Percentiles rank a stretch among this genome's conserved stretches.
phyloP scores from a whole-genome alignment of 2,329 filamentous ascomycete species.

The Scedosporium apiospermum region DNA sequence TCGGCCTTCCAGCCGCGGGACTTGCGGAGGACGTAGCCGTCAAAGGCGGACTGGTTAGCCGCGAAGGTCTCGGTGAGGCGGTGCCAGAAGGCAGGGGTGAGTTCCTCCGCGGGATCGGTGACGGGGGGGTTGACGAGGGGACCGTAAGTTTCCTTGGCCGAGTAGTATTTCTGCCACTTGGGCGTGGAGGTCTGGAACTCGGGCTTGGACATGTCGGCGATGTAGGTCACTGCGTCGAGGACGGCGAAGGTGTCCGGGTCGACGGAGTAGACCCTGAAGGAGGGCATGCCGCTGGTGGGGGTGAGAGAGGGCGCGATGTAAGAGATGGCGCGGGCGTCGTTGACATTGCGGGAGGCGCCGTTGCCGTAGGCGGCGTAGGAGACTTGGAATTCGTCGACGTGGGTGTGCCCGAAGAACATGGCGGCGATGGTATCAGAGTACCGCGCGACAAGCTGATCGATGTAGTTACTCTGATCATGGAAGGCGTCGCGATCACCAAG shows the following conservation, averaged over 20 bases:
- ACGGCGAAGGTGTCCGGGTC: slow-evolving; percentile 47
- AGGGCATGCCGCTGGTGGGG: slow-evolving; percentile 43
- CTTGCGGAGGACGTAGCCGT: slow-evolving; percentile 35
- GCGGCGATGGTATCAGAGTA: slow-evolving; percentile 44
- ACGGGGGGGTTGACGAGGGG: slow-evolving; percentile 30
- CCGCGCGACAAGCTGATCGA: slow-evolving; percentile 43
- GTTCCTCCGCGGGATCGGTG: slow-evolving; percentile 25
- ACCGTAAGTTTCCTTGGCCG: slow-evolving; percentile 44
- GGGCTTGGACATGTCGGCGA: slow-evolving; percentile 37
- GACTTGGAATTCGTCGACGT: slow-evolving; percentile 46
- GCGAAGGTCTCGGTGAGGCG: slow-evolving; percentile 41
- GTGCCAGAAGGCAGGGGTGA: slow-evolving; percentile 51
- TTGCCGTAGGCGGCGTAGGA: slow-evolving; percentile 37
- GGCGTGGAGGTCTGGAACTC: slow-evolving; percentile 34
- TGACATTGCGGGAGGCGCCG: slow-evolving; percentile 21
- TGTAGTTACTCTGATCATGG: slow-evolving; percentile 40
- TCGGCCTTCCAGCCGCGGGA: slow-evolving; percentile 33
- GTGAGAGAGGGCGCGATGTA: slow-evolving; percentile 46
- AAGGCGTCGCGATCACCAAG: slow-evolving; percentile 40
- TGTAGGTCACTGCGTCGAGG: slow-evolving; percentile 43
- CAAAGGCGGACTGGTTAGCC: slow-evolving; percentile 30
- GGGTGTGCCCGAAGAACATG: slow-evolving; percentile 49
- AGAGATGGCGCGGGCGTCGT: slow-evolving; percentile 37
- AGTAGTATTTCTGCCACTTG: slow-evolving; percentile 46
- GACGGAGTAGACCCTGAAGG: slow-evolving; percentile 49